Percentiles rank a stretch among this genome's conserved stretches.
These are phyloP conservation scores for Lactifluus piperatus DNA, from an alignment of 768 basidiomycete genomes.

Conservation along the genomic window DNA sequence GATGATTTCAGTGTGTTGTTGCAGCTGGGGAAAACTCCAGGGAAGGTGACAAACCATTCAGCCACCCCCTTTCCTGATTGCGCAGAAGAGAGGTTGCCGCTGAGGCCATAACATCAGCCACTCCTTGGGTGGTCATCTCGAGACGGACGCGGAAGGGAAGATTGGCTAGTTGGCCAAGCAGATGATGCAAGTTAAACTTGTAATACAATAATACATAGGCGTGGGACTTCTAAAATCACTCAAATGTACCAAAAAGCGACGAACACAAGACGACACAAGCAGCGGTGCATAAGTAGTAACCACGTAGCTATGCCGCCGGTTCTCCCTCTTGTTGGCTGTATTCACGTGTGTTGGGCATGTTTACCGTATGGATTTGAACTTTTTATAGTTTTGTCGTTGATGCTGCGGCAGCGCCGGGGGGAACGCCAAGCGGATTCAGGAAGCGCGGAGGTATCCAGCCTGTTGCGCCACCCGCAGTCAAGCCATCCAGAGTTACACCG, in stretches of 20 bases:
- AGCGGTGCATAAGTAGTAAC: no score
- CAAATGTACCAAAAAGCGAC: neutral
- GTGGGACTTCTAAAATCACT: neutral
- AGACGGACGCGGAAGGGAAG: no score
- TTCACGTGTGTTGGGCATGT: neutral
- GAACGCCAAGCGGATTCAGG: neutral
- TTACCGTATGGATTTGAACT: neutral
- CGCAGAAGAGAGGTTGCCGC: no score
- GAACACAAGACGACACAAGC: neutral
- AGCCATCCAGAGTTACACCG: neutral
- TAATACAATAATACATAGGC: neutral
- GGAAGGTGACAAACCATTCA: no score
- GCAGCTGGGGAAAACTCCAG: no score
- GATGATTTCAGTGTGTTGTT: no score
- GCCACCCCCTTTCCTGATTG: no score
- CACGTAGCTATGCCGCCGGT: neutral
- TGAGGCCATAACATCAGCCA: no score
- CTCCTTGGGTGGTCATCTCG: no score
- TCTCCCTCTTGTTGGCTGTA: neutral
- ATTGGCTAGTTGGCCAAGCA: neutral
- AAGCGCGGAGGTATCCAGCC: slow-evolving; percentile 2
- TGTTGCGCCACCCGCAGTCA: neutral
- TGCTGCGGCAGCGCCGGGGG: neutral
- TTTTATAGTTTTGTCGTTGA: slow-evolving; percentile 8
- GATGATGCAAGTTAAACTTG: neutral